These are phyloP conservation scores for Fusarium keratoplasticum DNA, from an alignment of 2,329 filamentous ascomycete species.

Conservation along the genomic window DNA sequence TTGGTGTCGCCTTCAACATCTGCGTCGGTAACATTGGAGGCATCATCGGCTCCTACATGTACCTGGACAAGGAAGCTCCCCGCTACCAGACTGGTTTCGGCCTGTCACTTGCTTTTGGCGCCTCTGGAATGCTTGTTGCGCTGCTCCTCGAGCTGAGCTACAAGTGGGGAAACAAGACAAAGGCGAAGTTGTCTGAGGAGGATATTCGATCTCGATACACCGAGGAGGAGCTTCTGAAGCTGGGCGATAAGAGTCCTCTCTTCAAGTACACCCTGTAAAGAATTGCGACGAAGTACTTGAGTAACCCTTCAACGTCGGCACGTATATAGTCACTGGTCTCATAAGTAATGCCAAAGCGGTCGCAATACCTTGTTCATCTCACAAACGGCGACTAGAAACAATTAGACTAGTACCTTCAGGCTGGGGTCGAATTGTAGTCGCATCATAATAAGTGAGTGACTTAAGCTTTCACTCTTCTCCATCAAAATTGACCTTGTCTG, in stretches of 20 bases:
- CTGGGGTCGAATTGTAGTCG: not conserved
- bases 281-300: not conserved
- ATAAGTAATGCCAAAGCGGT: not conserved
- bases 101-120: conserved; percentile 47
- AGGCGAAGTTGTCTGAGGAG: conserved; percentile 41
- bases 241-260: not conserved
- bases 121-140: conserved; percentile 44
- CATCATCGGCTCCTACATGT: conserved; percentile 55
- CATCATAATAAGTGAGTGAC: not conserved
- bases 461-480: not conserved
- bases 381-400: not conserved
- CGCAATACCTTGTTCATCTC: not conserved
- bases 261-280: not conserved
- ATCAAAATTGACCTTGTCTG: not conserved
- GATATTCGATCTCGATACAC: conserved; percentile 25
- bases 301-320: not conserved
- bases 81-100: conserved; percentile 52
- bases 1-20: conserved; percentile 51
- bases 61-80: conserved; percentile 49
- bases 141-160: conserved; percentile 47
- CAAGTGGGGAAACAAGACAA: conserved; percentile 42
- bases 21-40: conserved; percentile 52
- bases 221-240: not conserved
- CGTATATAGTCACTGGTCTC: not conserved
- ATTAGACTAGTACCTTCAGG: not conserved